Conservation (phyloP, 148 eudicot species). For the Cornus kousa region DNA sequence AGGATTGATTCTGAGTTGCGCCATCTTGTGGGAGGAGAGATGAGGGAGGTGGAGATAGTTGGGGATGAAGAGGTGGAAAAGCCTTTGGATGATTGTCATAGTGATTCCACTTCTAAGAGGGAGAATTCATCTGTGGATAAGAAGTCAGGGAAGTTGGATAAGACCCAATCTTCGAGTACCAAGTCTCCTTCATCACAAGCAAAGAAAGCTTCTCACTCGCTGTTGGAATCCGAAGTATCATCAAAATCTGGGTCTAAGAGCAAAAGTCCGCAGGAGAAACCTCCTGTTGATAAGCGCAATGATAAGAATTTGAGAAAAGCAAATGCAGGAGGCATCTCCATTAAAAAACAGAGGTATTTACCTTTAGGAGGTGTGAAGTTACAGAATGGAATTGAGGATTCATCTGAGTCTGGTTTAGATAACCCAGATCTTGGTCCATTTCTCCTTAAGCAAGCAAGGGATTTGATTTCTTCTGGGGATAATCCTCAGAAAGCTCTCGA, state of each 20-base stretch:
- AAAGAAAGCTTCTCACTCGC: constrained; percentile 42
- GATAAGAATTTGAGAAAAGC: constrained; percentile 41
- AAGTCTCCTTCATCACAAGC: constrained; percentile 36
- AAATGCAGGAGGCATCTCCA: constrained; percentile 23
- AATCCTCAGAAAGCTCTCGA: constrained; percentile 83
- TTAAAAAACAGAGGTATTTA: constrained; percentile 44
- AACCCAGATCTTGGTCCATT: constrained; percentile 92
- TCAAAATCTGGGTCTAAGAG: constrained; percentile 40
- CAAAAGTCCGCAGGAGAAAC: constrained; percentile 33
- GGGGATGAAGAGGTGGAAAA: constrained; percentile 70
- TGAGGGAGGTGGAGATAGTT: constrained; percentile 90
- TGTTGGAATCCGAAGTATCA: constrained; percentile 43
- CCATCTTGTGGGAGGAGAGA: constrained; percentile 93
- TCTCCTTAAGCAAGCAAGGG: constrained; percentile 96
- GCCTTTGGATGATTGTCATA: constrained; percentile 32
- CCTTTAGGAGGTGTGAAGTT: constrained; percentile 28
- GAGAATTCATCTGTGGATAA: constrained; percentile 30
- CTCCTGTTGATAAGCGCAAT: constrained; percentile 29
- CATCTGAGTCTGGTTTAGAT: constrained; percentile 52
- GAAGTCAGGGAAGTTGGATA: constrained; percentile 22
- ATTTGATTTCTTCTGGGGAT: constrained; percentile 84
- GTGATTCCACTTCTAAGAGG: constrained; percentile 44
- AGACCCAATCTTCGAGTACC: constrained; percentile 30
- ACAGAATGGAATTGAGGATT: constrained; percentile 29
- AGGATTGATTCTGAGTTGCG: constrained; percentile 89